Conservation (phyloP, 352 stramenopile species). For the Globisporangium sylvaticum region DNA sequence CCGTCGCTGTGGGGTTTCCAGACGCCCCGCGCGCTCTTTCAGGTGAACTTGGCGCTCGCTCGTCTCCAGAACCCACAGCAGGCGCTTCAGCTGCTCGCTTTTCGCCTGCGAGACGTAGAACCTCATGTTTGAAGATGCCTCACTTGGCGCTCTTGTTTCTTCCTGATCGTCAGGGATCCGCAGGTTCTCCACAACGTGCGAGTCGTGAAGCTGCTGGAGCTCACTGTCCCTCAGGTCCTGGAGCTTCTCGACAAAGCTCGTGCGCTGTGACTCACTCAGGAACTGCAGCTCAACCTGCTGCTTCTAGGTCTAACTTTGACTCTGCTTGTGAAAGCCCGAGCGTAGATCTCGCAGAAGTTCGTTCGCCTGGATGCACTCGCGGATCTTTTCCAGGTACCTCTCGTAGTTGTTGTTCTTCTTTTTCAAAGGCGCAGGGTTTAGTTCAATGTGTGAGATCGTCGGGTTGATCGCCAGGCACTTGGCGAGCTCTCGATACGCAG, state of each 20-base stretch:
- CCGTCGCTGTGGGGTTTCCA: slow-evolving; percentile 2
- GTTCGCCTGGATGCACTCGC: slow-evolving; percentile 44
- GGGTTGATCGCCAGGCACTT: slow-evolving; percentile 45
- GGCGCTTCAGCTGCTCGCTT: slow-evolving; percentile 42
- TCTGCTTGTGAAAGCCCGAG: neutral
- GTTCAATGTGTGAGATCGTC: slow-evolving; percentile 23
- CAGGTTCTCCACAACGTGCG: slow-evolving; percentile 35
- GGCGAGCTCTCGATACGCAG: slow-evolving; percentile 39
- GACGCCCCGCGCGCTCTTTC: slow-evolving; percentile 17
- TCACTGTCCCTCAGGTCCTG: slow-evolving; percentile 51
- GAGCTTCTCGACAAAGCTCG: slow-evolving; percentile 71
- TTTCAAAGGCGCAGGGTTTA: slow-evolving; percentile 18
- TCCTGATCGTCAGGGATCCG: slow-evolving; percentile 20
- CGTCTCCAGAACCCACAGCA: slow-evolving; percentile 62
- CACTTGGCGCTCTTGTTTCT: neutral
- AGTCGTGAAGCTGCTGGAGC: slow-evolving; percentile 35
- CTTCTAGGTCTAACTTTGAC: neutral
- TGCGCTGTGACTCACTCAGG: slow-evolving; percentile 29
- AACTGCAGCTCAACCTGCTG: neutral
- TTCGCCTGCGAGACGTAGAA: slow-evolving; percentile 54
- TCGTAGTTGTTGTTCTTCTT: slow-evolving; percentile 22
- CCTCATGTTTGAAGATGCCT: slow-evolving; percentile 26
- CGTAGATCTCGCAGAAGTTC: slow-evolving; percentile 16
- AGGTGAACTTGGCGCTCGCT: slow-evolving; percentile 23
- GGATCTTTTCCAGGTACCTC: slow-evolving; percentile 19